These are phyloP conservation scores for Metschnikowia kofuensis DNA, from an alignment of 805 yeast genomes.

Conservation along the genomic window DNA sequence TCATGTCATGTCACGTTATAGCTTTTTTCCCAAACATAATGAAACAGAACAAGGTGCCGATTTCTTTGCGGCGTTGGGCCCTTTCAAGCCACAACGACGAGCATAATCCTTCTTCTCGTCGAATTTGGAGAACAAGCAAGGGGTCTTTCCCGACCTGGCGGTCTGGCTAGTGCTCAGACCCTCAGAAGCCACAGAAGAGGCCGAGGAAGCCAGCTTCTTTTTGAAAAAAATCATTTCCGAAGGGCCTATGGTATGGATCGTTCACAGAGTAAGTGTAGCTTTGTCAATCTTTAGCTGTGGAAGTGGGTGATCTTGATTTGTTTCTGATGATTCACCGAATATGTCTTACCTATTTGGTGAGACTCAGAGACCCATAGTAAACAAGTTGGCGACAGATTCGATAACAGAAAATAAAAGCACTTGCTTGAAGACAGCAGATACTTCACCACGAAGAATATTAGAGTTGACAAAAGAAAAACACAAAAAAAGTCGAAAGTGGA, in stretches of 20 bases:
- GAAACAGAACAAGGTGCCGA: constrained; percentile 30
- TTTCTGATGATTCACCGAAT: constrained; percentile 5
- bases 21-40: constrained; percentile 39
- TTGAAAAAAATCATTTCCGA: constrained; percentile 17
- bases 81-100: constrained; percentile 37
- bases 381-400: neutral
- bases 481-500: neutral
- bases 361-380: constrained; percentile 8
- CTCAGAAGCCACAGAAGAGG: constrained; percentile 18
- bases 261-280: too few species aligned
- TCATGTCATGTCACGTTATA: constrained; percentile 3
- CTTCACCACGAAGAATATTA: neutral
- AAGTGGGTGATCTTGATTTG: neutral
- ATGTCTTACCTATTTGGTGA: constrained; percentile 9
- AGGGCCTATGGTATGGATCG: too few species aligned
- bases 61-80: constrained; percentile 15
- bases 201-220: constrained; percentile 27
- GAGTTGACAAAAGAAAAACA: neutral
- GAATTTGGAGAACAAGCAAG: constrained; percentile 33
- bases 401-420: neutral
- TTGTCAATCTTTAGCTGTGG: neutral
- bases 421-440: neutral
- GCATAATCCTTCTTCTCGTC: constrained; percentile 46
- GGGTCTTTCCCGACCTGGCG: constrained; percentile 7
- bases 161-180: constrained; percentile 6